phyloP scores from a whole-genome alignment of 805 yeast genomes.

The Ogataea allantospora region DNA sequence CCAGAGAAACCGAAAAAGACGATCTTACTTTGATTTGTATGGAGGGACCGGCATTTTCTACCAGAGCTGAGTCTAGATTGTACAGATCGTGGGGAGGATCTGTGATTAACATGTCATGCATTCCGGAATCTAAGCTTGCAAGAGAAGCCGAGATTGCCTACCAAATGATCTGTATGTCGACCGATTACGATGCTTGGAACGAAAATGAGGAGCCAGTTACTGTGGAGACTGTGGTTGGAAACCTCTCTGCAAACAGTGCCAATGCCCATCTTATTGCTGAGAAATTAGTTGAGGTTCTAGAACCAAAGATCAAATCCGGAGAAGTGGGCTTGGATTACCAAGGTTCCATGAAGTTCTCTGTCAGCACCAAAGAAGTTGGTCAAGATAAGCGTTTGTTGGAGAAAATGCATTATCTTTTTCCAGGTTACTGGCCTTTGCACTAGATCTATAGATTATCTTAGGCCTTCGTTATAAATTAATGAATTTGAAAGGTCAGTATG shows the following conservation, averaged over 20 bases:
- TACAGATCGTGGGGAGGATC: conserved; percentile 89
- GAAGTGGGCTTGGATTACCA: conserved; percentile 66
- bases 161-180: conserved; percentile 98
- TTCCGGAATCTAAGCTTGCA: conserved; percentile 97
- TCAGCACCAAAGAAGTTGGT: conserved; percentile 73
- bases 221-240: conserved; percentile 94
- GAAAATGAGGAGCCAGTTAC: conserved; percentile 94
- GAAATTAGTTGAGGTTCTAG: conserved; percentile 63
- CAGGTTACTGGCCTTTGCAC: conserved; percentile 75
- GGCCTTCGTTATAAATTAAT: too few relatives aligned
- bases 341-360: conserved; percentile 78
- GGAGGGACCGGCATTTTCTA: conserved; percentile 99
- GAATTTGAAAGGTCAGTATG: too few relatives aligned
- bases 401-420: conserved; percentile 84
- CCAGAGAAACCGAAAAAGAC: conserved; percentile 58
- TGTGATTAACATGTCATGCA: conserved; percentile 93
- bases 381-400: conserved; percentile 69
- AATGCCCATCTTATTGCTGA: conserved; percentile 82
- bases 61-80: conserved; percentile 91
- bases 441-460: conserved; percentile 2
- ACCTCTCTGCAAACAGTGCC: conserved; percentile 79
- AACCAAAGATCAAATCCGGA: conserved; percentile 56
- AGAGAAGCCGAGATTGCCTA: conserved; percentile 96
- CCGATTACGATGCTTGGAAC: conserved; percentile 99
- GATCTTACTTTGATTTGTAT: conserved; percentile 89